Evolutionary conservation across 495 filamentous ascomycete species (phyloP).

Genomic region (Daldinia grandis): DNA sequence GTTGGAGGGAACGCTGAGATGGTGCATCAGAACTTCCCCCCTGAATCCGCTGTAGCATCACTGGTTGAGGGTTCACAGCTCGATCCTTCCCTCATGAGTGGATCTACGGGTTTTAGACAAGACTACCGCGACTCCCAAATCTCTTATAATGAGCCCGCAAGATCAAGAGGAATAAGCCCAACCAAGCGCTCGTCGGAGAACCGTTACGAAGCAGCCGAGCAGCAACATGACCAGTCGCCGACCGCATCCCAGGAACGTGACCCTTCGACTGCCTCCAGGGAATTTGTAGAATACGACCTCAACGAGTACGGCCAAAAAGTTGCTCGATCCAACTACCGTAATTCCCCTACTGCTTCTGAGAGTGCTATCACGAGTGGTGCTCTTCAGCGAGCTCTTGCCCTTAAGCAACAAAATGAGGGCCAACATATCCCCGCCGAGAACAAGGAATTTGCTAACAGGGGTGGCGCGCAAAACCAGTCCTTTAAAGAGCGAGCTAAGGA

Average conservation of each 20-base stretch:
- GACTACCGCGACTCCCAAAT: conserved; percentile 50
- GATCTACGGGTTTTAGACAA: conserved; percentile 49
- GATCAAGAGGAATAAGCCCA: conserved; percentile 49
- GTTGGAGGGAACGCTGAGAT: conserved; percentile 77
- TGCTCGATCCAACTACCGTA: conserved; percentile 49
- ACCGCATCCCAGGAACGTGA: conserved; percentile 39
- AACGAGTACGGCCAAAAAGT: conserved; percentile 65
- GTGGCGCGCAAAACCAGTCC: conserved; percentile 58
- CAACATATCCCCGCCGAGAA: conserved; percentile 30
- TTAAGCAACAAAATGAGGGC: conserved; percentile 50
- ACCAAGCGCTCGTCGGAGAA: conserved; percentile 48
- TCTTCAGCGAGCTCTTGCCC: conserved; percentile 57
- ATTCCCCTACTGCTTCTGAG: conserved; percentile 59
- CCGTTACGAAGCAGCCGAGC: conserved; percentile 42
- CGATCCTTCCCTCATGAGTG: conserved; percentile 75
- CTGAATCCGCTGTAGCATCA: conserved; percentile 89
- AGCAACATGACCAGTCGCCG: conserved; percentile 43
- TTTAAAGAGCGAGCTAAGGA: conserved; percentile 65
- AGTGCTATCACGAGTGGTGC: conserved; percentile 61
- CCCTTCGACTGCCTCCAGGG: conserved; percentile 39
- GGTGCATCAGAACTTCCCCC: conserved; percentile 71
- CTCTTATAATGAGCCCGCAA: conserved; percentile 52
- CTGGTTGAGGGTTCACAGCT: conserved; percentile 84
- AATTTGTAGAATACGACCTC: conserved; percentile 59
- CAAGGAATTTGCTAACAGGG: conserved; percentile 41